phyloP scores from a whole-genome alignment of 2,329 filamentous ascomycete genomes.

The Hypoxylon sp. region DNA sequence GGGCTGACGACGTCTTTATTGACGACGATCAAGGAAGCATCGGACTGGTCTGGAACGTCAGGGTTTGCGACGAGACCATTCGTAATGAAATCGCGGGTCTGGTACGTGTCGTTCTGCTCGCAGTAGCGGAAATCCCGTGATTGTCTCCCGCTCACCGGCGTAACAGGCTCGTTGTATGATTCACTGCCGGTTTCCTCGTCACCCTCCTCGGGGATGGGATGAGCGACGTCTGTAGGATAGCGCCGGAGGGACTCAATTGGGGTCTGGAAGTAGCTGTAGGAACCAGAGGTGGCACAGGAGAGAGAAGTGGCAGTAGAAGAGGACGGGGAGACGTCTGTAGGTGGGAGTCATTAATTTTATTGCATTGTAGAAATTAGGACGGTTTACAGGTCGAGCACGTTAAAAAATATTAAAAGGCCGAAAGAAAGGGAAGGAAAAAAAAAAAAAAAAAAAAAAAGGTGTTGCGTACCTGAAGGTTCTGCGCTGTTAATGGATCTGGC shows the following conservation, averaged over 20 bases:
- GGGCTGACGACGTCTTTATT: conserved; percentile 32
- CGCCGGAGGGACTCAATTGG: conserved; percentile 53
- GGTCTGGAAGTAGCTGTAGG: conserved; percentile 22
- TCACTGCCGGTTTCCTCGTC: conserved; percentile 67
- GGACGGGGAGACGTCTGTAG: conserved; percentile 34
- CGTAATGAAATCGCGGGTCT: conserved; percentile 39
- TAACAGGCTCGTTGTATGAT: conserved; percentile 65
- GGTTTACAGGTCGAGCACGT: too few relatives aligned
- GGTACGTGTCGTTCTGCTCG: conserved; percentile 50
- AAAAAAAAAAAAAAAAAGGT: too few relatives aligned
- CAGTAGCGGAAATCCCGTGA: conserved; percentile 62
- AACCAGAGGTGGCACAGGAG: conserved; percentile 42
- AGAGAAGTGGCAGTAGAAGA: conserved; percentile 32
- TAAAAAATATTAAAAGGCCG: conserved; percentile 22
- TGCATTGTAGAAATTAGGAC: conserved; percentile 9
- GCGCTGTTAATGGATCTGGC: neutral
- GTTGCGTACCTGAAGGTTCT: conserved; percentile 28
- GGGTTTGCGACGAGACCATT: conserved; percentile 31
- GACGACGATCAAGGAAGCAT: conserved; percentile 27
- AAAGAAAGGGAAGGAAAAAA: too few relatives aligned
- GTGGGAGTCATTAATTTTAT: conserved; percentile 26
- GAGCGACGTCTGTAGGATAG: conserved; percentile 58
- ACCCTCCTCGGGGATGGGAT: conserved; percentile 64
- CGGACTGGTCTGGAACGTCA: conserved; percentile 33
- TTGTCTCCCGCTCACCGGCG: conserved; percentile 65